Evolutionary conservation across 2,329 filamentous ascomycete genomes (phyloP), one percentile per base, ranked within the genome.

Genomic region (Rhynchosporium graminicola): DNA sequence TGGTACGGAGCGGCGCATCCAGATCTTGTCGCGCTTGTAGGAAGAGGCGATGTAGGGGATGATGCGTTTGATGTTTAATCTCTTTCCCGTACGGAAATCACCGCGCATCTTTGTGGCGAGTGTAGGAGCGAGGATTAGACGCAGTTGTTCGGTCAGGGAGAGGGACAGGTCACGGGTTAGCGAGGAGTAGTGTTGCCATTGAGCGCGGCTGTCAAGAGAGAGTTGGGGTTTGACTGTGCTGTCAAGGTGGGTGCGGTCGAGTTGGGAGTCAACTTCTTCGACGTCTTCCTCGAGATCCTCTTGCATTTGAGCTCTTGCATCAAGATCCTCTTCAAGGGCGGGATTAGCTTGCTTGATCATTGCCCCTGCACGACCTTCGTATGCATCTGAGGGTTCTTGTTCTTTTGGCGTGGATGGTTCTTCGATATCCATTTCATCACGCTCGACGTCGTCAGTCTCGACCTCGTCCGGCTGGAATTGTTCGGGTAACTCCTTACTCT

Each of bases 21-120:
- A 99, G 77, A 99, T 99, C 82, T 99, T 99, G 84, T 99, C 95
- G 64, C 95, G 91, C 82, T 97, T 98, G 83, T 97, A 99, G 74
- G 90, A 89, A 0, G 93, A 98, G 1, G 96, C 95, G 70, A 99
- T 98, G 79, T 99, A 99, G 0, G 96, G 95, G 72, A 99, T 99
- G 77, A 99, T 99, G 70, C 94, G 92, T 78, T 98, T 98, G 80
- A 99, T 97, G 77, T 98, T 99, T 71, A 99, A 91, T 0, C 95
- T 89, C 76, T 99, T 99, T 66, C 95, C 95, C 0, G 95, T 99
- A 69, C 95, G 91, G 83, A 96, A 98, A 69, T 96, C 92, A 48
- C 95, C 95, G 1, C 94, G 93, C 65, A 99, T 90, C 74, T 98
- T 99, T 43, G 95, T 98, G 1, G 94, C 93, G 59, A 96, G 88